Conservation (phyloP, 2,329 filamentous ascomycete species). For the Aspergillus clavatus region DNA sequence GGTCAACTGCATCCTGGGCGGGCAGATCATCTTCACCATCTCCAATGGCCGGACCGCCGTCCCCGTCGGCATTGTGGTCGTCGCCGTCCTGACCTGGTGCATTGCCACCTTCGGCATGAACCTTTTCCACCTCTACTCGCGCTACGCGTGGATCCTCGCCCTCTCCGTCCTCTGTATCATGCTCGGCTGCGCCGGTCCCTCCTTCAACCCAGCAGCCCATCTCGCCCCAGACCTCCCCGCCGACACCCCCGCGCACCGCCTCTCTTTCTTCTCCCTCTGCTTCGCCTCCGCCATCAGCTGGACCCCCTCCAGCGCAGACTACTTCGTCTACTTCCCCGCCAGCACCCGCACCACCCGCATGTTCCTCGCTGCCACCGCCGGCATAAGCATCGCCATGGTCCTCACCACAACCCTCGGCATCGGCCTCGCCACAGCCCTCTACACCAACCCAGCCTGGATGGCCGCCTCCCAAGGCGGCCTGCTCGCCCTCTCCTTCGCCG, state of each 20-base stretch:
- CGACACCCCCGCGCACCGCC: constrained; percentile 25
- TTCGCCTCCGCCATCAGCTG: constrained; percentile 31
- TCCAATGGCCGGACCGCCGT: constrained; percentile 32
- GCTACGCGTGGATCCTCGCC: constrained; percentile 20
- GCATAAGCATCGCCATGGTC: constrained; percentile 27
- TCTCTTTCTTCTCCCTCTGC: constrained; percentile 32
- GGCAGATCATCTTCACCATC: constrained; percentile 38
- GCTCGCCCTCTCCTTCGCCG: constrained; percentile 31
- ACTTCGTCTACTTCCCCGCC: constrained; percentile 40
- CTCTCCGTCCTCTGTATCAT: constrained; percentile 33
- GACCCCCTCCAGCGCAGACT: constrained; percentile 35
- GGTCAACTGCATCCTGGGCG: constrained; percentile 38
- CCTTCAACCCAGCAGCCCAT: constrained; percentile 26
- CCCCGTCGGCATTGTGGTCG: constrained; percentile 32
- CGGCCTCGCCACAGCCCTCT: constrained; percentile 36
- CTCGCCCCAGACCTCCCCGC: constrained; percentile 17
- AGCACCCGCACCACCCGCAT: constrained; percentile 29
- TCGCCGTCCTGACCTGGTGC: constrained; percentile 29
- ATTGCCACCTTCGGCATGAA: constrained; percentile 37
- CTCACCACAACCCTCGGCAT: constrained; percentile 35
- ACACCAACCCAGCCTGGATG: constrained; percentile 22
- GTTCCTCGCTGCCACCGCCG: constrained; percentile 34
- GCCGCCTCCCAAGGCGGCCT: constrained; percentile 33
- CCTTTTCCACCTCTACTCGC: constrained; percentile 39
- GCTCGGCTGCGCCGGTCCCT: constrained; percentile 35